Conservation (phyloP, 768 basidiomycete genomes). For the Tubosaeta sp. region DNA sequence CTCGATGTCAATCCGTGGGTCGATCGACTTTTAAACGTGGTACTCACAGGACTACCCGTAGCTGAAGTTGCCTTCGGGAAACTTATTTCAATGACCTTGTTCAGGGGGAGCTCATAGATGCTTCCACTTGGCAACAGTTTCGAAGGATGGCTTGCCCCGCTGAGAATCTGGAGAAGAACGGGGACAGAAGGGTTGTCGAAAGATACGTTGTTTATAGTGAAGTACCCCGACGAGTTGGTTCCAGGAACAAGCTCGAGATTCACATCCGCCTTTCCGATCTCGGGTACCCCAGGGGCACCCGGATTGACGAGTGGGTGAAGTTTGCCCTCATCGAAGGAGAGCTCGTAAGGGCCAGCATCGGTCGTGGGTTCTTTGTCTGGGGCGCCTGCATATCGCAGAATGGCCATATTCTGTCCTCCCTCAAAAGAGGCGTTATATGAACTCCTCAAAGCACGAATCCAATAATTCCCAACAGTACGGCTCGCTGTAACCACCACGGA, state of each 20-base stretch:
- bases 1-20: neutral
- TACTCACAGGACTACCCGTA: slow-evolving; percentile 17
- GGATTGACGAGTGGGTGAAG: slow-evolving; percentile 34
- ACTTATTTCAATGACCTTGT: slow-evolving; percentile 42
- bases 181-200: slow-evolving; percentile 41
- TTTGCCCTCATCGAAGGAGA: slow-evolving; percentile 34
- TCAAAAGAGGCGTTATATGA: slow-evolving; percentile 25
- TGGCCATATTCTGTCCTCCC: slow-evolving; percentile 42
- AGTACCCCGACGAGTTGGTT: neutral
- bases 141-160: slow-evolving; percentile 40
- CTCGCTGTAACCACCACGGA: slow-evolving; percentile 41
- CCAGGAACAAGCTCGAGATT: slow-evolving; percentile 20
- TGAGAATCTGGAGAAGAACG: slow-evolving; percentile 52
- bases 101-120: slow-evolving; percentile 39
- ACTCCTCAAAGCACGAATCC: slow-evolving; percentile 42
- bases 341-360: slow-evolving; percentile 11
- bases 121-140: slow-evolving; percentile 45
- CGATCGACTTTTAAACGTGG: neutral
- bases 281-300: slow-evolving; percentile 33
- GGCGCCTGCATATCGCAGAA: slow-evolving; percentile 46
- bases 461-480: slow-evolving; percentile 47
- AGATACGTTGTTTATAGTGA: slow-evolving; percentile 24
- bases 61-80: slow-evolving; percentile 14
- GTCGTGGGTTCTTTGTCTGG: slow-evolving; percentile 36
- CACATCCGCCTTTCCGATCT: slow-evolving; percentile 36